Evolutionary conservation across 129 eudicot genomes (phyloP).

Genomic region (Centaurea solstitialis): DNA sequence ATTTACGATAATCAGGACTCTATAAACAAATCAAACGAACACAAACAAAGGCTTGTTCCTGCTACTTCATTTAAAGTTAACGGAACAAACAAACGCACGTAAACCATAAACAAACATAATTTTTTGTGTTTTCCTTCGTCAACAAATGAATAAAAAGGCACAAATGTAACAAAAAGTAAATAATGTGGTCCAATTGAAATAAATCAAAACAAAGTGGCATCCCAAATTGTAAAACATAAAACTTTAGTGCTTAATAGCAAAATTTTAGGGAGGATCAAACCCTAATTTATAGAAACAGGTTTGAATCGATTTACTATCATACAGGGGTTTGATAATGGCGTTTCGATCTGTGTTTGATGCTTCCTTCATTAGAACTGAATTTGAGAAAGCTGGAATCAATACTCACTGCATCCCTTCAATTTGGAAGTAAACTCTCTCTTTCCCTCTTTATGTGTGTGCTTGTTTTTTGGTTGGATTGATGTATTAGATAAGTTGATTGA

Average conservation of each 20-base stretch:
- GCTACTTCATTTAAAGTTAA: too few species aligned
- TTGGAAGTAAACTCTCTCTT: conserved; percentile 63
- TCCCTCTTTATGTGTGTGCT: background rate
- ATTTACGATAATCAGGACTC: too few species aligned
- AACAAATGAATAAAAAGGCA: background rate
- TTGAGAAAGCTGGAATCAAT: conserved; percentile 68
- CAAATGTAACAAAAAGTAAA: background rate
- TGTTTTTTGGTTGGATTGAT: background rate
- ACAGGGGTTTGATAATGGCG: conserved; percentile 34
- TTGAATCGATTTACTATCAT: background rate
- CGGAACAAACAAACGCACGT: too few species aligned
- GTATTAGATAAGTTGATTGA: background rate
- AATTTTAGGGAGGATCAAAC: conserved; percentile 5
- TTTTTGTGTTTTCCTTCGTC: too few species aligned
- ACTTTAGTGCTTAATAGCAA: background rate
- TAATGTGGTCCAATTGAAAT: background rate
- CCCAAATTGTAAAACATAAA: background rate
- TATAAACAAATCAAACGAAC: too few species aligned
- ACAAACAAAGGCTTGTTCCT: too few species aligned
- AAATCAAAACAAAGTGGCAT: background rate
- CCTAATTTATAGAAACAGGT: background rate
- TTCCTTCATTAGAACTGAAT: conserved; percentile 57
- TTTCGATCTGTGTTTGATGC: conserved; percentile 78
- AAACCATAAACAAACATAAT: too few species aligned
- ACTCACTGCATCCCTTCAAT: conserved; percentile 77